These are phyloP conservation scores for Naematelia aurantialba DNA, from an alignment of 768 basidiomycete species.

Conservation along the genomic window DNA sequence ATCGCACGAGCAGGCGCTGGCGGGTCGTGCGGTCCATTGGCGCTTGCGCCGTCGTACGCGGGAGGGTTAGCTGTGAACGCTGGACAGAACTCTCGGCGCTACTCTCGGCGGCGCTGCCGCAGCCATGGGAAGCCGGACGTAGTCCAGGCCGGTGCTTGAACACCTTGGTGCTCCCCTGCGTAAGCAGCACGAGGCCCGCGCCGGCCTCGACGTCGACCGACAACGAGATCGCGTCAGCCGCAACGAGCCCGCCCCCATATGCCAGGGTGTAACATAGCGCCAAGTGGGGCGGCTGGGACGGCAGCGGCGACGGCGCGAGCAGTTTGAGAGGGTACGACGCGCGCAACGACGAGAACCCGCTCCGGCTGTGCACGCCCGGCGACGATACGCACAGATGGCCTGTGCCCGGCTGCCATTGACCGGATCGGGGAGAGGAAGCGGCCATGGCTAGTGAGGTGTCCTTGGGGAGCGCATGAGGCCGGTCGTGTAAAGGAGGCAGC, in stretches of 20 bases:
- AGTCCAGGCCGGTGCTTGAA: constrained; percentile 70
- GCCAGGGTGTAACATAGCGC: constrained; percentile 73
- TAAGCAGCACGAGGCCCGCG: constrained; percentile 67
- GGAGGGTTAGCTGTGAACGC: too few relatives aligned
- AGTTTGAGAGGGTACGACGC: constrained; percentile 85
- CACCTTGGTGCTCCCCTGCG: constrained; percentile 89
- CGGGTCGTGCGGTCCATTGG: constrained; percentile 52
- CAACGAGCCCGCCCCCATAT: constrained; percentile 89
- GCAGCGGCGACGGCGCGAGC: constrained; percentile 62
- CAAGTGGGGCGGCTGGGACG: constrained; percentile 53
- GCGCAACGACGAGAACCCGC: constrained; percentile 64
- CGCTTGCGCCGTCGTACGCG: too few relatives aligned
- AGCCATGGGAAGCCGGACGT: constrained; percentile 51
- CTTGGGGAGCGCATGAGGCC: constrained; percentile 3
- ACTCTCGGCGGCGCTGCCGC: too few relatives aligned
- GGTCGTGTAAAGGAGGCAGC: not conserved
- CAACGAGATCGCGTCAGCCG: constrained; percentile 71
- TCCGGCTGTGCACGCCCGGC: not conserved
- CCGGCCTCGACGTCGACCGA: constrained; percentile 60
- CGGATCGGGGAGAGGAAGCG: not conserved
- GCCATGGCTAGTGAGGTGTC: not conserved
- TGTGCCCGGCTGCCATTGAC: constrained; percentile 13
- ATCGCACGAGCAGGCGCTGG: constrained; percentile 62
- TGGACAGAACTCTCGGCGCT: too few relatives aligned
- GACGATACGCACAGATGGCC: constrained; percentile 25